Base-by-base conservation (phyloP, 2,329 filamentous ascomycete species). In the Capronia coronata region DNA sequence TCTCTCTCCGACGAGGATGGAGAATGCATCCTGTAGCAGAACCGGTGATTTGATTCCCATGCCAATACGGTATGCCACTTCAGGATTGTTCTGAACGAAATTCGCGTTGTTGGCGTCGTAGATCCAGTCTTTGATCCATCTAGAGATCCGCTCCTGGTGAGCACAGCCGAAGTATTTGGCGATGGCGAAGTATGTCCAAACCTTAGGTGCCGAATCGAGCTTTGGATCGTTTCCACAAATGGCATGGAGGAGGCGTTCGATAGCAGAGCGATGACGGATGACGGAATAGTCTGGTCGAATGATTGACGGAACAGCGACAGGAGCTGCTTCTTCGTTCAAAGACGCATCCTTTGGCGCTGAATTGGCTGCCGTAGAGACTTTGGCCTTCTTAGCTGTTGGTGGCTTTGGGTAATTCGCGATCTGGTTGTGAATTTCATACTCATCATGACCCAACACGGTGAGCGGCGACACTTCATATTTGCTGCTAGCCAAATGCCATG, bases 151-250 rank as follows among this genome's bases (percentile, higher is more conserved):
- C 1, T 61, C 56, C 47, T 63, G 52, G 4, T 57, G 55, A 8
- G 62, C 61, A 21, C 65, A 62, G 16, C 80, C 77, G 43, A 84
- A 75, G 32, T 80, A 71, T 51, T 78, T 77, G 6, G 80, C 77
- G 7, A 86, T 64, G 2, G 75, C 77, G 27, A 79, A 76, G n/a
- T 85, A 71, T 0, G 82, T 86, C 74, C 80, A 86, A 30, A 84
- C 67, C 11, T 83, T 80, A 9, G 76, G 71, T 0, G 83, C 83
- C 0, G 82, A 85, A 63, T 86, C 77, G 11, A 87, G 63, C 1
- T 71, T 67, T 0, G 80, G 70, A 23, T 73, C 67, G 2, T 75
- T 68, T 2, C 75, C 76, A 54, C 79, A 71, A 34, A 86, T 74
- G 18, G 64, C 70, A 58, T 78, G 71, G 2, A 87, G 68, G 0